Conservation (phyloP, 371 early-diverging fungal genomes). For the Massospora cicadina region DNA sequence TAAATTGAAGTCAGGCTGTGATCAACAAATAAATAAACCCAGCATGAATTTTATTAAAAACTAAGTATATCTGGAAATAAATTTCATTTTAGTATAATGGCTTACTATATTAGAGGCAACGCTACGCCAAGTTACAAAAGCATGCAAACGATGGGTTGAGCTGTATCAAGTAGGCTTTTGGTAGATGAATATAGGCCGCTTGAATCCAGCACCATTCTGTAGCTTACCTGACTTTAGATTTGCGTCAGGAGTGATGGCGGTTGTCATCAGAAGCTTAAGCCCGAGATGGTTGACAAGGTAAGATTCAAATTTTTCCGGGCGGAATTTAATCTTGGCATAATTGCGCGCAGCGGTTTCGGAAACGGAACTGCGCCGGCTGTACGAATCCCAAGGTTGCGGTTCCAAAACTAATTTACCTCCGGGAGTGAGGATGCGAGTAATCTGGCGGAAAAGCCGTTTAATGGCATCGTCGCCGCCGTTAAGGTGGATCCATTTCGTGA, state of each 20-base stretch:
- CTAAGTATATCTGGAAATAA: too few species aligned
- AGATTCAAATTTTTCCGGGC: conserved; percentile 11
- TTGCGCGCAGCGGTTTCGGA: neutral
- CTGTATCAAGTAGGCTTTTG: too few species aligned
- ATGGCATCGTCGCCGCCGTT: conserved; percentile 57
- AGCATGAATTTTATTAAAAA: too few species aligned
- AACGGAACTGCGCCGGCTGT: conserved; percentile 5
- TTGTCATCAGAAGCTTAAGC: neutral
- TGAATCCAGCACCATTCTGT: neutral
- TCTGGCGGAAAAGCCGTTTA: conserved; percentile 42
- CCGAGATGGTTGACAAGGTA: conserved; percentile 10
- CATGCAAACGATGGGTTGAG: too few species aligned
- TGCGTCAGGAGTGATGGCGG: neutral
- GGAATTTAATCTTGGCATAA: conserved; percentile 6
- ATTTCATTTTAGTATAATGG: too few species aligned
- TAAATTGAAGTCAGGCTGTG: too few species aligned
- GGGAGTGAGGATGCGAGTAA: conserved; percentile 26
- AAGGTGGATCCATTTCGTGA: conserved; percentile 19
- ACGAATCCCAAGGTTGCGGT: conserved; percentile 33
- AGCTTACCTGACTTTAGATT: neutral
- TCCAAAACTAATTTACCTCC: conserved; percentile 58
- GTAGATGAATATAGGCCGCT: neutral
- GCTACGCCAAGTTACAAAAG: too few species aligned
- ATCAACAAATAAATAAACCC: too few species aligned
- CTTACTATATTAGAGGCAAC: too few species aligned